Evolutionary conservation across 1,284 basidiomycete genomes (phyloP), one percentile per base, ranked within the genome.

Genomic region (Tremellales sp.): DNA sequence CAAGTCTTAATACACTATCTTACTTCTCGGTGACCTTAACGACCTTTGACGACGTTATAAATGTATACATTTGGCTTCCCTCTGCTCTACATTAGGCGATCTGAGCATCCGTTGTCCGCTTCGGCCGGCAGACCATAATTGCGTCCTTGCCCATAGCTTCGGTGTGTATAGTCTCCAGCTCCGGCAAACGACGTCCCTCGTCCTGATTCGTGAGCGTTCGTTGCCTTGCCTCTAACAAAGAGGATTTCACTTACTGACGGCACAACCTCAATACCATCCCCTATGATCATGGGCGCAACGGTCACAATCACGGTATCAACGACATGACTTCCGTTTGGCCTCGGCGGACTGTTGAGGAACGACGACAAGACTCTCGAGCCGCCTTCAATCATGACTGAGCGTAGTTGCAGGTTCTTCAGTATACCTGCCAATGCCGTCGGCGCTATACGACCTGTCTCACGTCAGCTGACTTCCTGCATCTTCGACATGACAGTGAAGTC

Each of bases 341-440:
- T 54, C 2, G n/a, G 27, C 2, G 54, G 55, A 1, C 70, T 63
- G 19, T 65, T 62, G 0, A 96, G 75, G 72, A 94, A 90, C 2
- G 86, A 83, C 15, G 80, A 78, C 49, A 98, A 91, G 51, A 97
- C 80, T 4, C 77, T 75, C 3, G 89, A 87, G 15, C 94, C 94
- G 45, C 94, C 94, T 76, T 98, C 94, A 10, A 97, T 86, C 94
- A 98, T 98, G 46, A 97, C 76, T 3, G 84, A 85, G 7, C 74
- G 73, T 51, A 96, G 79, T 10, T 81, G 83, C 22, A 80, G 73
- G 11, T 72, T 65, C 21, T 72, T 70, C 23, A 92, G 76, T 7
- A 76, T 74, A 12, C 58, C 61, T 2, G 90, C 80, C 11, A 88
- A 68, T 7, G 68, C 65, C 0, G 71, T 62, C 3, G 87, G 76